A percentile compares a stretch with the other conserved stretches of the same genome.
These are phyloP conservation scores for Colletotrichum sp. DNA, from an alignment of 2,329 filamentous ascomycete genomes.

Conservation along the genomic window DNA sequence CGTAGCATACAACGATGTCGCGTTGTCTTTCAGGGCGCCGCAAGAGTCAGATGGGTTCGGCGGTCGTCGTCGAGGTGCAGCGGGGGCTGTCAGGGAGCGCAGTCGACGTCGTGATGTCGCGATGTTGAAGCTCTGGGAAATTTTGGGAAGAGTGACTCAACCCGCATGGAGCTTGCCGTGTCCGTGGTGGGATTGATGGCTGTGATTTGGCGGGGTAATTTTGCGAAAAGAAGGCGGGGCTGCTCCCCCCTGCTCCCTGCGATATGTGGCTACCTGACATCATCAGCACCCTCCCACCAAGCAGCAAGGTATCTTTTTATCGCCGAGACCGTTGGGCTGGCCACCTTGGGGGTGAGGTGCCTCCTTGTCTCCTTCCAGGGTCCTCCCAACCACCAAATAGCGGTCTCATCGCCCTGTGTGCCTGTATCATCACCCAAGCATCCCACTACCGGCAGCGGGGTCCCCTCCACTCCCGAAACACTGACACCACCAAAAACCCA, in stretches of 20 bases:
- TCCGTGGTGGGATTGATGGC: neutral
- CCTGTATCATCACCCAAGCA: constrained; percentile 1
- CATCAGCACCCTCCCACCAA: neutral
- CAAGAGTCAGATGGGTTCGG: neutral
- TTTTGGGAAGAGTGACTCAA: constrained; percentile 19
- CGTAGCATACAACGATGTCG: neutral
- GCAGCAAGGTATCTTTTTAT: neutral
- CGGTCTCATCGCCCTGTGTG: constrained; percentile 7
- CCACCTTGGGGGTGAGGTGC: neutral
- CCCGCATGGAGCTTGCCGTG: constrained; percentile 13
- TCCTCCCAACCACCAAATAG: neutral
- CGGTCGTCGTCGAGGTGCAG: neutral
- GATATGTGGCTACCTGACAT: constrained; percentile 4
- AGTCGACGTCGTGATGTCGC: neutral
- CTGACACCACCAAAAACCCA: constrained; percentile 5
- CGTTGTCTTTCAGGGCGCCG: neutral
- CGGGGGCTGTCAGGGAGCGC: neutral
- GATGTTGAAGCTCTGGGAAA: constrained; percentile 12
- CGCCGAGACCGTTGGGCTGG: neutral
- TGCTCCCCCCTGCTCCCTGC: neutral
- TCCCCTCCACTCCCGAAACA: constrained; percentile 20
- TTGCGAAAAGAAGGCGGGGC: neutral
- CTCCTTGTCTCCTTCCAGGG: neutral
- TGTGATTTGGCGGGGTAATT: constrained; percentile 19
- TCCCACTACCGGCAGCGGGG: constrained; percentile 17